phyloP scores from a whole-genome alignment of 176 grass and related monocot species.

The Cymbopogon citratus region DNA sequence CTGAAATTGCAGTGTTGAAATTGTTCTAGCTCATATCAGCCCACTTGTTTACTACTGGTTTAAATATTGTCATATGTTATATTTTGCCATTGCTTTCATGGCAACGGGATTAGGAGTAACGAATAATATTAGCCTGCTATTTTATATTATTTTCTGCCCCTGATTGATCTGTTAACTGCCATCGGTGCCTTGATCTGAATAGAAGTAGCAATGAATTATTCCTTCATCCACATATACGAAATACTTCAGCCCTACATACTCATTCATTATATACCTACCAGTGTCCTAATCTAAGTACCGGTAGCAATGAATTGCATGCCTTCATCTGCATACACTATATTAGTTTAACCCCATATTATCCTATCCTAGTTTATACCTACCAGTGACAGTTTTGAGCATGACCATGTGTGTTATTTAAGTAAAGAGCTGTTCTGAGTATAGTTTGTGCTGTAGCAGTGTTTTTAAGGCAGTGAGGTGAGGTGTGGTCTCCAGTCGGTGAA shows the following conservation, averaged over 20 bases:
- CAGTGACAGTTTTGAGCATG: not conserved
- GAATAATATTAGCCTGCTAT: not conserved
- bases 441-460: not conserved
- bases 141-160: not conserved
- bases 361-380: not conserved
- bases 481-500: not conserved
- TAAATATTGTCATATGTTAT: not conserved
- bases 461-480: not conserved
- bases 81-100: not conserved
- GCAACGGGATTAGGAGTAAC: not conserved
- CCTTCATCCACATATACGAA: not conserved
- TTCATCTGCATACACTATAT: not conserved
- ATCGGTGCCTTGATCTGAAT: not conserved
- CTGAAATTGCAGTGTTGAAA: not conserved
- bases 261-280: not conserved
- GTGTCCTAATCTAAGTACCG: not conserved
- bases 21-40: not conserved
- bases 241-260: not conserved
- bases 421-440: not conserved
- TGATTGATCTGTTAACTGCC: not conserved
- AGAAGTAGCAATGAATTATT: not conserved
- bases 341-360: not conserved
- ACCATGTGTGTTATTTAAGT: not conserved
- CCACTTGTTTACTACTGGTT: not conserved
- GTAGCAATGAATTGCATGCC: not conserved